Percentiles rank a stretch among this genome's conserved stretches.
Conservation (phyloP, 257 asterid genomes). For the Ligustrum vulgare region DNA sequence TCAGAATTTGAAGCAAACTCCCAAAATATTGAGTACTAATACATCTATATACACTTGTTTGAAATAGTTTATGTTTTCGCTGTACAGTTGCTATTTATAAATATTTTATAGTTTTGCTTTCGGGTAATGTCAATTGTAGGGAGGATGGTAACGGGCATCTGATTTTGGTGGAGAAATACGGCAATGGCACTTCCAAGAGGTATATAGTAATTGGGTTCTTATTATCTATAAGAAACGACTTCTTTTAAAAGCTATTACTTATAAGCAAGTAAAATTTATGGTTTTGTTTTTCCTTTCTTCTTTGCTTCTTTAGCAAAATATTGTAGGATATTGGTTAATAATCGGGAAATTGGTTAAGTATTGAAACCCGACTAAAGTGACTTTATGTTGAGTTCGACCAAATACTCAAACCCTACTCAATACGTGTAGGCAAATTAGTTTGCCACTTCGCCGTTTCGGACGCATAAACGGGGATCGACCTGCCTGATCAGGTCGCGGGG, state of each 20-base stretch:
- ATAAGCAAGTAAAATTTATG: not conserved
- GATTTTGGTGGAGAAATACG: constrained; percentile 72
- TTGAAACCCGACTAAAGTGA: no score
- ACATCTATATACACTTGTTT: not conserved
- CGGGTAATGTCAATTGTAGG: constrained; percentile 31
- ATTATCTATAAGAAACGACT: not conserved
- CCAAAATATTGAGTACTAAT: constrained; percentile 6
- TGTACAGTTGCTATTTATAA: not conserved
- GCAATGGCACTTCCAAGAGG: constrained; percentile 83
- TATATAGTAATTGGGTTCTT: constrained; percentile 15
- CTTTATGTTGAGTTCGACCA: no score
- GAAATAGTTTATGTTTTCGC: not conserved
- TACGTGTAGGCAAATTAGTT: no score
- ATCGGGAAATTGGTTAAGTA: no score
- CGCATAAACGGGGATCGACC: no score
- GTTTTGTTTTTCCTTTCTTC: not conserved
- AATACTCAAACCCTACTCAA: no score
- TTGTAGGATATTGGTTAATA: no score
- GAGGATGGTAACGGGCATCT: constrained; percentile 39
- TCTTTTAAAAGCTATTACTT: not conserved
- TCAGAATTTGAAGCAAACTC: constrained; percentile 27
- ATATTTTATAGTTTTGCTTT: not conserved
- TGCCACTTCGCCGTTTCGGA: no score
- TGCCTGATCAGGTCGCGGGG: no score
- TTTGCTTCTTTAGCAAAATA: not conserved